phyloP scores from a whole-genome alignment of 345 rosid species.

The Aegle marmelos region DNA sequence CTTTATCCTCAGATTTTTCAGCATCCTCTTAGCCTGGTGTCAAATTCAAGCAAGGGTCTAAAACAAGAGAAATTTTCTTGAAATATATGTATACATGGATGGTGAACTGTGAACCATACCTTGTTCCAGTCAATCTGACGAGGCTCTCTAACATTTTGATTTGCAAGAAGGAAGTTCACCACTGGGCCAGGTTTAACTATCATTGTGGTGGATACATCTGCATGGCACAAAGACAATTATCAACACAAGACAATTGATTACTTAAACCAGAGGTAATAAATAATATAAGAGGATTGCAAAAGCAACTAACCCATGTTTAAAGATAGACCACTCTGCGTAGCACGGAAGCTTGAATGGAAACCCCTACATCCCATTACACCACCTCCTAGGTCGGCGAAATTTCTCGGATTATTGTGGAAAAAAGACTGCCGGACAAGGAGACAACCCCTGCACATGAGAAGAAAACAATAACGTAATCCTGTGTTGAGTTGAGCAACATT shows the following conservation, averaged over 20 bases:
- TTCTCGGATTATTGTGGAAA: conserved; percentile 26
- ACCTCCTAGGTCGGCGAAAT: conserved; percentile 17
- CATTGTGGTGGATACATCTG: conserved; percentile 37
- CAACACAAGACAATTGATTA: neutral
- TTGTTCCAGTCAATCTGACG: conserved; percentile 19
- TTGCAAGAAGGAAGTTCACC: conserved; percentile 19
- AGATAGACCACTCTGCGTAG: conserved; percentile 23
- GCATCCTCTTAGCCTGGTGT: conserved; percentile 26
- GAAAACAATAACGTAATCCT: neutral
- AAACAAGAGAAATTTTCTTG: neutral
- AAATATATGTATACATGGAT: neutral
- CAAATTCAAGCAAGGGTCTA: neutral
- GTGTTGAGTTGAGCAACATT: neutral
- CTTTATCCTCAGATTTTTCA: conserved; percentile 31
- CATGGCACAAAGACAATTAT: neutral
- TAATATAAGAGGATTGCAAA: neutral
- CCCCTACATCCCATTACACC: conserved; percentile 26
- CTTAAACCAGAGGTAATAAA: too few relatives aligned
- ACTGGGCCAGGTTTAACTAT: conserved; percentile 31
- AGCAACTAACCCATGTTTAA: conserved; percentile 25
- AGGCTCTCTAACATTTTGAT: conserved; percentile 24
- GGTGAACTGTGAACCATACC: conserved; percentile 2
- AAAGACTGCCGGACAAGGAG: conserved; percentile 31
- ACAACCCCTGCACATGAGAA: conserved; percentile 22
- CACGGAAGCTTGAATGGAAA: conserved; percentile 31